Conservation (phyloP, 139 green algal genomes). For the Asterochloris sp. region DNA sequence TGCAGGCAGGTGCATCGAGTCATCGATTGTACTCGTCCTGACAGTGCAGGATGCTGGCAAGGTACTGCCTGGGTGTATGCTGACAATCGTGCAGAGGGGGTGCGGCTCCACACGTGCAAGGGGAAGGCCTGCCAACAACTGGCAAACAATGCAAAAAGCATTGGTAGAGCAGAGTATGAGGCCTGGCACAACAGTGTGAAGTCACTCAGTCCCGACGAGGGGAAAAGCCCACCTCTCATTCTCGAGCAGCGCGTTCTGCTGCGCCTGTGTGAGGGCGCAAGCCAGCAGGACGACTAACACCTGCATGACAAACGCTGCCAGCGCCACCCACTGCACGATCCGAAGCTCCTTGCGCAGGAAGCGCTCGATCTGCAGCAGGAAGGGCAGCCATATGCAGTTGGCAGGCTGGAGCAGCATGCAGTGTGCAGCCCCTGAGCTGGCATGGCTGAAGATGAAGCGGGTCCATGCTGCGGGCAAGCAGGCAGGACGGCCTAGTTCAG, state of each 20-base stretch:
- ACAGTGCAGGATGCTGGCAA: too few relatives aligned
- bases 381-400: neutral
- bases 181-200: too few relatives aligned
- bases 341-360: slow-evolving; percentile 16
- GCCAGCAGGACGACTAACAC: slow-evolving; percentile 17
- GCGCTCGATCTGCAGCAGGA: slow-evolving; percentile 18
- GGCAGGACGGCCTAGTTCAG: neutral
- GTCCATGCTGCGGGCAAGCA: too few relatives aligned
- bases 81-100: too few relatives aligned
- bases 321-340: slow-evolving; percentile 23
- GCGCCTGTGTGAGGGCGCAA: slow-evolving; percentile 15
- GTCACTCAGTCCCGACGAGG: neutral
- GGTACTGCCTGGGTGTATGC: too few relatives aligned
- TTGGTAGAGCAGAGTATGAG: neutral
- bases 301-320: slow-evolving; percentile 24
- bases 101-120: too few relatives aligned
- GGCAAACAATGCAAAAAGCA: neutral
- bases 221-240: neutral
- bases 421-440: neutral
- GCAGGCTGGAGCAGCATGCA: neutral
- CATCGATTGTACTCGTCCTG: too few relatives aligned
- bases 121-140: neutral
- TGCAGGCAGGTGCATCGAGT: neutral
- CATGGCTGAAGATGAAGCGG: neutral
- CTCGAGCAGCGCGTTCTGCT: slow-evolving; percentile 8